Evolutionary conservation across 2,329 filamentous ascomycete genomes (phyloP), one percentile per base, ranked within the genome.

Genomic region (Rosellinia necatrix): DNA sequence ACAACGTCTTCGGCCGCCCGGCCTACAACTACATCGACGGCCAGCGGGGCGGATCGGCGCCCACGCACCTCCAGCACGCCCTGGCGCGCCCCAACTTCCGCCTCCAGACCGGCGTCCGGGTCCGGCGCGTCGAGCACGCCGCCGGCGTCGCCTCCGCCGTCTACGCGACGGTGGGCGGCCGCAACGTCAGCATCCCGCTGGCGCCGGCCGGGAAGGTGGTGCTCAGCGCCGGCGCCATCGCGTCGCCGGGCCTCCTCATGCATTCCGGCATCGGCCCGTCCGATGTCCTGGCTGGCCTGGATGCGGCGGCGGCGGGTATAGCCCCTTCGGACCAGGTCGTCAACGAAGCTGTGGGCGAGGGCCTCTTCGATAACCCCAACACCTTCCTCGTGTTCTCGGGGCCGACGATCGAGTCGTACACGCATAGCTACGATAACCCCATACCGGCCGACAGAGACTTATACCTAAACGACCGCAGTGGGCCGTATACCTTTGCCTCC

Each of bases 341-440:
- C 64, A 80, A 79, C 63, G 72, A 72, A 0, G 71, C 74, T 4
- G 75, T 84, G 3, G 81, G 81, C 38, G 69, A 74, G 12, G 76
- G 76, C 29, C 75, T 83, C 24, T 83, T 81, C 59, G 80, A 82
- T 63, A 83, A 83, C 62, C 79, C 81, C 4, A 82, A 82, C 58
- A 82, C 80, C 1, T 81, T 78, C 58, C 78, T 82, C 65, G 76
- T 79, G 60, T 70, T 82, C 1, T 72, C 72, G 1, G 69, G 69
- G 3, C 71, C 76, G 1, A 59, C 67, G 2, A 66, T 83, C 43
- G 53, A 75, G n/a, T 79, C 80, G 0, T 82, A 80, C 65, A 69
- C 64, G 8, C 76, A 81, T 64, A 73, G 69, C 47, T 83, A 82
- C 68, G 65, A 71, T 34, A 64, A 75, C 38, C 79, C 80, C 0